A percentile compares a stretch with the other conserved stretches of the same genome.
Conservation (phyloP, 139 green algal species). For the Picochlorum sp. region DNA sequence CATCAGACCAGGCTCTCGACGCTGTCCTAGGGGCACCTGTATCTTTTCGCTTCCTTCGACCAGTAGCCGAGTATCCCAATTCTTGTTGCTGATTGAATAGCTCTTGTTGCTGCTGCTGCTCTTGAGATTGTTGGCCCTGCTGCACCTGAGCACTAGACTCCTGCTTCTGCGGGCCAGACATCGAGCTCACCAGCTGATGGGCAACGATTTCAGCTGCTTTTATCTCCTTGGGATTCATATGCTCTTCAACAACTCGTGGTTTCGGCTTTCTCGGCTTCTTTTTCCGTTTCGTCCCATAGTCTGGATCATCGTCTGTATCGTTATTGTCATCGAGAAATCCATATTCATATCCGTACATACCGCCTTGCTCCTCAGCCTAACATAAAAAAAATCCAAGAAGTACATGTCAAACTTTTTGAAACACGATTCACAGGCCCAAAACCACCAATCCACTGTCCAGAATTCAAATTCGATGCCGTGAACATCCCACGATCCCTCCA, state of each 20-base stretch:
- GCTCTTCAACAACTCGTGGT: background rate
- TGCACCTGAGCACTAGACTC: background rate
- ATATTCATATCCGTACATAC: background rate
- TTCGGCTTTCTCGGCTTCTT: background rate
- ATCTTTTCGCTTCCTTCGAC: slow-evolving; percentile 60
- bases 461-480: too few species aligned
- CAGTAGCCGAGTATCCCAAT: slow-evolving; percentile 29
- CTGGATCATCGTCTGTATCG: slow-evolving; percentile 10
- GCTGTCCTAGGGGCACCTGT: slow-evolving; percentile 28
- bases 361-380: background rate
- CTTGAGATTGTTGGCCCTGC: background rate
- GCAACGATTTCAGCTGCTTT: too few species aligned
- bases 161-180: too few species aligned
- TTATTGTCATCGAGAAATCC: background rate
- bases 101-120: background rate
- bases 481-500: too few species aligned
- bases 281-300: slow-evolving; percentile 10
- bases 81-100: too few species aligned
- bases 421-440: too few species aligned
- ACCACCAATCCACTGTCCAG: too few species aligned
- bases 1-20: slow-evolving; percentile 45
- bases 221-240: background rate
- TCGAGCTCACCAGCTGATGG: too few species aligned
- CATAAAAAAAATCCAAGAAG: too few species aligned
- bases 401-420: too few species aligned